Base-by-base conservation (phyloP, 495 filamentous ascomycete species). In the Trichoderma asperelloides region DNA sequence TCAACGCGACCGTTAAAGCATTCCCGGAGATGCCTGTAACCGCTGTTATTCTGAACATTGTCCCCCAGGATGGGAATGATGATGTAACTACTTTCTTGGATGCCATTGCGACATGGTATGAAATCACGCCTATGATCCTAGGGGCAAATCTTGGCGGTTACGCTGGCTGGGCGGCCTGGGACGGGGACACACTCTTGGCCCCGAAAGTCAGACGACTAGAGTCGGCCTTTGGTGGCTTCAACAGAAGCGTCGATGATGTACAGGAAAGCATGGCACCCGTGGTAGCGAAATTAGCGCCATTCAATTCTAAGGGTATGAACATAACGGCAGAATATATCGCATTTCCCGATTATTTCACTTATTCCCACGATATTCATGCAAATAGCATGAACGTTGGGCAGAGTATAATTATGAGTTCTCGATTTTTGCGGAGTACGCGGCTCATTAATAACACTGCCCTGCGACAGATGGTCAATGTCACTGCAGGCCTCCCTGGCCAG, bases 1-100 rank as follows among this genome's bases (percentile, higher is more conserved):
- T 77, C 62, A 79, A 76, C 23, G 68, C 80, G 70, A 85, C 82
- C 0, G 69, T 74, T 7, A 81, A 79, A 67, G 74, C 77, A 1
- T 72, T 81, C 65, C 66, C 64, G 0, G 73, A 77, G 33, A 37
- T 64, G 62, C 8, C 30, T 37, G 30, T 66, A 12, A 73, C 74
- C 33, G 69, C 67, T 3, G 68, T 49, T 13, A 66, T 73, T 69
- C 67, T 70, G 0, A 72, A 68, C 27, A 64, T 64, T 4, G 62
- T 37, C 6, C 62, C 62, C 62, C 18, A 64, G 11, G 30, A n/a
- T n/a, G 25, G 30, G 27, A 64, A 27, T n/a, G 25, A 30, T n/a
- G 30, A 64, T 27, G 3, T 30, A 8, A 39, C 21, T 11, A 37
- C 3, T n/a, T 37, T 64, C 25, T 37, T 64, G 23, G 62, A 64